phyloP scores from a whole-genome alignment of 208 protist species.

The Crithidia acanthocephali region DNA sequence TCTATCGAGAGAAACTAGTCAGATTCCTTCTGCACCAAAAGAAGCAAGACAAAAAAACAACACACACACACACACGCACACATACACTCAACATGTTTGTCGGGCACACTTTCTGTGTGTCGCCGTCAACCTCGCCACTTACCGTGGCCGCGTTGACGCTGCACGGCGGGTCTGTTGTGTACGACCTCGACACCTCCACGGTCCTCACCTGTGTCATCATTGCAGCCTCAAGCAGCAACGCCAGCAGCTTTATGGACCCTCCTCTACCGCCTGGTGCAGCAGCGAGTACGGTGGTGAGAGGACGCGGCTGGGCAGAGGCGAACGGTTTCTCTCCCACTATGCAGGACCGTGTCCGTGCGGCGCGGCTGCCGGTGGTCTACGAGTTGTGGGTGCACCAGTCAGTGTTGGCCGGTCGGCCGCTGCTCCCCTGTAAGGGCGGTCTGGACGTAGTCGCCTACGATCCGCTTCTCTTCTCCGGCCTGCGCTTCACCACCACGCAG shows the following conservation, averaged over 20 bases:
- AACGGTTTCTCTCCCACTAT: slow-evolving; percentile 5
- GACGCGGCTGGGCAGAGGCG: slow-evolving; percentile 6
- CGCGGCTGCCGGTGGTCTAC: slow-evolving; percentile 56
- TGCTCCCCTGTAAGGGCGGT: slow-evolving; percentile 20
- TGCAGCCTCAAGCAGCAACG: neutral
- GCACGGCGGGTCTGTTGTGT: slow-evolving; percentile 51
- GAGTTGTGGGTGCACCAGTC: slow-evolving; percentile 61
- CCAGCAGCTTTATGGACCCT: neutral
- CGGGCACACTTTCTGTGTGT: slow-evolving; percentile 49
- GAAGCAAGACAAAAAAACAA: neutral
- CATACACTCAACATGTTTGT: slow-evolving; percentile 28
- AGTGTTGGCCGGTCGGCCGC: slow-evolving; percentile 8
- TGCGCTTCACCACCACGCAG: slow-evolving; percentile 77
- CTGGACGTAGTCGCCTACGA: slow-evolving; percentile 50
- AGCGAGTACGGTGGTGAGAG: neutral
- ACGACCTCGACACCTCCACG: slow-evolving; percentile 14
- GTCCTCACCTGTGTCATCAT: slow-evolving; percentile 45
- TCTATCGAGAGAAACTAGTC: no score
- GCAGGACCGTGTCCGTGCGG: slow-evolving; percentile 32
- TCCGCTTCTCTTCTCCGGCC: slow-evolving; percentile 47
- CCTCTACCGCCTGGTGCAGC: neutral
- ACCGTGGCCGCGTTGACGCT: slow-evolving; percentile 38
- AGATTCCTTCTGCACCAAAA: no score
- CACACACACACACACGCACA: no score
- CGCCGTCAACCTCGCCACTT: slow-evolving; percentile 31